These are phyloP conservation scores for Poa pratensis DNA, from an alignment of 176 grass and related monocot genomes.

Conservation along the genomic window DNA sequence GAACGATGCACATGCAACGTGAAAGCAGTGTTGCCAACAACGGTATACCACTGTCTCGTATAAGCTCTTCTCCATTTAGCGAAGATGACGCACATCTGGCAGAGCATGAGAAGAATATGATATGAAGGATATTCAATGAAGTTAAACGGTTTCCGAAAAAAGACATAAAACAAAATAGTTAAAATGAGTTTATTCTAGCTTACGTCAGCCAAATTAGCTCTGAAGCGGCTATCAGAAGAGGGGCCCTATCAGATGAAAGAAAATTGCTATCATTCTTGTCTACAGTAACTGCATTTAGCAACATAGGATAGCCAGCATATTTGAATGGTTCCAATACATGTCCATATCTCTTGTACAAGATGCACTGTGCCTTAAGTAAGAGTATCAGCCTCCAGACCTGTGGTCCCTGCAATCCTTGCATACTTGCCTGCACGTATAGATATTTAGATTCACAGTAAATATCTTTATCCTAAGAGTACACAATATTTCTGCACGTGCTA, in stretches of 20 bases:
- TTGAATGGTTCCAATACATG: slow-evolving; percentile 94
- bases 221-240: slow-evolving; percentile 91
- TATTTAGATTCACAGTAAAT: slow-evolving; percentile 36
- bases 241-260: slow-evolving; percentile 93
- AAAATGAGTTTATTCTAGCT: slow-evolving; percentile 41
- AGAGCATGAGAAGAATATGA: slow-evolving; percentile 42
- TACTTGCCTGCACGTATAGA: slow-evolving; percentile 70
- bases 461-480: slow-evolving; percentile 3
- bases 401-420: slow-evolving; percentile 99
- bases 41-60: slow-evolving; percentile 92
- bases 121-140: slow-evolving; percentile 27
- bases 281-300: slow-evolving; percentile 92
- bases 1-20: slow-evolving; percentile 95
- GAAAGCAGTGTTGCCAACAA: slow-evolving; percentile 96
- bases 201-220: slow-evolving; percentile 99
- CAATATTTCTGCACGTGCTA: not conserved
- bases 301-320: slow-evolving; percentile 99
- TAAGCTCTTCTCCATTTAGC: slow-evolving; percentile 97
- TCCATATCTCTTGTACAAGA: slow-evolving; percentile 97
- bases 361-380: slow-evolving; percentile 93
- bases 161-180: slow-evolving; percentile 34
- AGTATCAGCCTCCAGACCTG: slow-evolving; percentile 95
- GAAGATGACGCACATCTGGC: slow-evolving; percentile 89
- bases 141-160: slow-evolving; percentile 23
- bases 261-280: slow-evolving; percentile 96